A percentile compares a stretch with the other conserved stretches of the same genome.
These are phyloP conservation scores for Trypanosomatidae sp. DNA, from an alignment of 208 protist genomes.

Conservation along the genomic window DNA sequence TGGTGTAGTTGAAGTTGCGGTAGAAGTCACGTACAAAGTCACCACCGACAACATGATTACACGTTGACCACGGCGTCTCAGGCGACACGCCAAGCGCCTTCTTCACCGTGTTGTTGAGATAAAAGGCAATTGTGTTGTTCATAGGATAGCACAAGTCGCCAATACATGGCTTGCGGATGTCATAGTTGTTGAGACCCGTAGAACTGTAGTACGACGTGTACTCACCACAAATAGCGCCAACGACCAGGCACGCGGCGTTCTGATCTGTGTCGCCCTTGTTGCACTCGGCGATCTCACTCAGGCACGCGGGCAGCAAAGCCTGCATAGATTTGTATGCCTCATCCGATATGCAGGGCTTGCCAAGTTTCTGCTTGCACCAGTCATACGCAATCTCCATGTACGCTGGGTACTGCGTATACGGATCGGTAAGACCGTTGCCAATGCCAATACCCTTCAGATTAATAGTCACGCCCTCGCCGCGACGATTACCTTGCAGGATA, in stretches of 20 bases:
- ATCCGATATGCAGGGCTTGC: conserved; percentile 27
- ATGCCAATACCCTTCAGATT: conserved; percentile 61
- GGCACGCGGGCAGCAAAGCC: conserved; percentile 23
- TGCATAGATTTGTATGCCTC: conserved; percentile 26
- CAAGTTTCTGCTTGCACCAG: conserved; percentile 27
- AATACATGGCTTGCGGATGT: conserved; percentile 46
- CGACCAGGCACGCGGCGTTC: conserved; percentile 6
- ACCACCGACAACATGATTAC: conserved; percentile 36
- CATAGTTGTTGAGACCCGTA: conserved; percentile 56
- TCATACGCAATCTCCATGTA: conserved; percentile 52
- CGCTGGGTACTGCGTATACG: conserved; percentile 46
- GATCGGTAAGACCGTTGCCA: conserved; percentile 85
- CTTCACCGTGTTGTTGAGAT: conserved; percentile 40
- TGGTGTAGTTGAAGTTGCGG: conserved; percentile 42
- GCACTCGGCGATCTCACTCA: conserved; percentile 15
- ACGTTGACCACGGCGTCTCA: conserved; percentile 28
- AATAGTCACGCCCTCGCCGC: conserved; percentile 16
- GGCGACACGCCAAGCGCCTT: conserved; percentile 30
- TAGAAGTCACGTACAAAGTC: conserved; percentile 58
- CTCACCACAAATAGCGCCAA: background rate
- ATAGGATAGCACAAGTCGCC: conserved; percentile 81
- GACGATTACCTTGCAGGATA: conserved; percentile 26
- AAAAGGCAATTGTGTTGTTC: conserved; percentile 19
- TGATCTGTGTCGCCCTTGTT: conserved; percentile 3
- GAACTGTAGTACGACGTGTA: conserved; percentile 6